Evolutionary conservation across 1,284 basidiomycete species (phyloP).

Genomic region (Bjerkandera adusta): DNA sequence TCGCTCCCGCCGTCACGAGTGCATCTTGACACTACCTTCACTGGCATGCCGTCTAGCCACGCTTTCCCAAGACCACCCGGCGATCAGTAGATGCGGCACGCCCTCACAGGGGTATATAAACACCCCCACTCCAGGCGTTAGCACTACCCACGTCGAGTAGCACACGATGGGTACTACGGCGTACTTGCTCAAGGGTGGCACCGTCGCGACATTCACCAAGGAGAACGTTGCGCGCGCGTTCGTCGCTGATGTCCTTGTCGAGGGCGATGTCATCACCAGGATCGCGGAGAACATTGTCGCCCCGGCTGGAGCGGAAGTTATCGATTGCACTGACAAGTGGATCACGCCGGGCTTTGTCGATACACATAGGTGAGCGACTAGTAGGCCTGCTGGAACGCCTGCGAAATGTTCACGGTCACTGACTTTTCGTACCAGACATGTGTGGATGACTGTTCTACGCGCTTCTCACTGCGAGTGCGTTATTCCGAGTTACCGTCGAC

Average conservation of each 20-base stretch:
- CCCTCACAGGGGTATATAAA: no score
- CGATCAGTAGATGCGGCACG: no score
- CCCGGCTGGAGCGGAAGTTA: slow-evolving; percentile 22
- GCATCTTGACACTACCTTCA: no score
- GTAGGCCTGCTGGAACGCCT: no score
- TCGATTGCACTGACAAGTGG: slow-evolving; percentile 32
- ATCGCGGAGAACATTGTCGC: slow-evolving; percentile 24
- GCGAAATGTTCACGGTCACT: no score
- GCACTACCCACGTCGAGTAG: no score
- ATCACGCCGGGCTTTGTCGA: slow-evolving; percentile 32
- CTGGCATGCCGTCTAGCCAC: no score
- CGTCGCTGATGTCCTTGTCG: slow-evolving; percentile 30
- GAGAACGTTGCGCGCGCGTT: slow-evolving; percentile 21
- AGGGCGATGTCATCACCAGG: slow-evolving; percentile 23
- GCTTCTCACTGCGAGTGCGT: slow-evolving; percentile 31
- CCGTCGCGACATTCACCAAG: slow-evolving; percentile 26
- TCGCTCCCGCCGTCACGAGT: no score
- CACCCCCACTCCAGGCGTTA: no score
- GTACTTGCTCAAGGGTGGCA: slow-evolving; percentile 29
- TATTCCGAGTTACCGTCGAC: not conserved
- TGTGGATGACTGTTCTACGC: slow-evolving; percentile 31
- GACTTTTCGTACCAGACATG: slow-evolving; percentile 23
- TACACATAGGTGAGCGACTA: slow-evolving; percentile 30
- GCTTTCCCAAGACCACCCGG: no score
- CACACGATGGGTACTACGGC: no score